Evolutionary conservation across 192 early-diverging fungal species (phyloP).

Genomic region (Coemansia guatemalensis): DNA sequence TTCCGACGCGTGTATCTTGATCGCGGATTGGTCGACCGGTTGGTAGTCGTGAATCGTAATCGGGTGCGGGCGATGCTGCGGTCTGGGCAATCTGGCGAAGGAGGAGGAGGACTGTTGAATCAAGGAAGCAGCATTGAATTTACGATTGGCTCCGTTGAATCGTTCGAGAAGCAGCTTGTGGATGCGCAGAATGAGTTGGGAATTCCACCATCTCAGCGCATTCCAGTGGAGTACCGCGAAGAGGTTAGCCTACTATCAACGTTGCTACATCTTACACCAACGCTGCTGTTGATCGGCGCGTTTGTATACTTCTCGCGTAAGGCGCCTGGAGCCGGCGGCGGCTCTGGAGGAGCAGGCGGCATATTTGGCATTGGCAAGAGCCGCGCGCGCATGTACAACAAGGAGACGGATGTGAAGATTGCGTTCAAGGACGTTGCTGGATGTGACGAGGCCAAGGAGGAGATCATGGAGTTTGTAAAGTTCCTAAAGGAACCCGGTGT

Average conservation of each 20-base stretch:
- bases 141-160: constrained; percentile 91
- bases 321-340: constrained; percentile 65
- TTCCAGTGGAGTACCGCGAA: constrained; percentile 89
- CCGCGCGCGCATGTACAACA: constrained; percentile 95
- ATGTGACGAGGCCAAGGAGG: constrained; percentile 98
- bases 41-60: constrained; percentile 87
- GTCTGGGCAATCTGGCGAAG: constrained; percentile 1
- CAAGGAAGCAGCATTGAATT: constrained; percentile 57
- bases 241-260: constrained; percentile 74
- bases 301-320: constrained; percentile 86
- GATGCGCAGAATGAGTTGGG: constrained; percentile 88
- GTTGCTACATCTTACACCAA: constrained; percentile 90
- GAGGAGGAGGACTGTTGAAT: constrained; percentile 3
- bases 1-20: constrained; percentile 87
- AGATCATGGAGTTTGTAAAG: constrained; percentile 99
- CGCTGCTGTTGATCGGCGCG: constrained; percentile 84
- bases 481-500: constrained; percentile 92
- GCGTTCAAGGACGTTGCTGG: constrained; percentile 99
- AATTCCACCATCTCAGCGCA: constrained; percentile 85
- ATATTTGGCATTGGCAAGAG: constrained; percentile 98
- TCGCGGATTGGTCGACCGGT: constrained; percentile 86
- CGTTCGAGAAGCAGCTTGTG: constrained; percentile 89
- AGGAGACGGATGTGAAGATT: constrained; percentile 92
- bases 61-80: constrained; percentile 76
- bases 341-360: constrained; percentile 64